Percentiles rank a stretch among this genome's conserved stretches.
phyloP scores from a whole-genome alignment of 2,329 filamentous ascomycete species.

The Lecanicillium sp. region DNA sequence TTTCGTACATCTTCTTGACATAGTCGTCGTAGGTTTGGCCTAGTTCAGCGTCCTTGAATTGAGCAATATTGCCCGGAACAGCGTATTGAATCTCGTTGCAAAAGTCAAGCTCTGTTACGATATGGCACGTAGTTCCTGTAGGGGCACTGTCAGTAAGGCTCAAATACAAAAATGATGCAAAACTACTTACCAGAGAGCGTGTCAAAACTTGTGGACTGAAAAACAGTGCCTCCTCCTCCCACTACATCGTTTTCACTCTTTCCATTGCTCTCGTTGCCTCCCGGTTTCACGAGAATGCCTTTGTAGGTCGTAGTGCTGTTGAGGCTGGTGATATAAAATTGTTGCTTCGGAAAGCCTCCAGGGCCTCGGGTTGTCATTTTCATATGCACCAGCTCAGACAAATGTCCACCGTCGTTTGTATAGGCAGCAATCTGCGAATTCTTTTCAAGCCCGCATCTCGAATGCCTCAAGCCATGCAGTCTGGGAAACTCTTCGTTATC shows the following conservation, averaged over 20 bases:
- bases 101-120: constrained; percentile 81
- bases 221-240: constrained; percentile 71
- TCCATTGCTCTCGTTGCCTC: constrained; percentile 35
- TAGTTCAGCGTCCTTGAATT: constrained; percentile 53
- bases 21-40: constrained; percentile 70
- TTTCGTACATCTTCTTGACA: constrained; percentile 59
- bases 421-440: constrained; percentile 55
- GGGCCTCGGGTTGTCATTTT: constrained; percentile 62
- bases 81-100: constrained; percentile 86
- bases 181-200: constrained; percentile 63
- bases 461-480: constrained; percentile 64
- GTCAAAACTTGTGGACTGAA: constrained; percentile 59
- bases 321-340: constrained; percentile 76
- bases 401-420: constrained; percentile 35
- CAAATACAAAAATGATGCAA: not conserved
- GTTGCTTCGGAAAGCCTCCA: constrained; percentile 67
- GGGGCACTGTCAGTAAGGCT: not conserved
- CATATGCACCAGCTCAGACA: constrained; percentile 40
- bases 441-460: constrained; percentile 70
- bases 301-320: constrained; percentile 64
- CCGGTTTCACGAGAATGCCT: constrained; percentile 62
- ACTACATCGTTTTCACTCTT: constrained; percentile 32
- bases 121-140: constrained; percentile 69
- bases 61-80: constrained; percentile 69
- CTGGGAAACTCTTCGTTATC: constrained; percentile 50